Evolutionary conservation across 768 basidiomycete species (phyloP), one percentile per base, ranked within the genome.

Genomic region (Suillus ampliporus): DNA sequence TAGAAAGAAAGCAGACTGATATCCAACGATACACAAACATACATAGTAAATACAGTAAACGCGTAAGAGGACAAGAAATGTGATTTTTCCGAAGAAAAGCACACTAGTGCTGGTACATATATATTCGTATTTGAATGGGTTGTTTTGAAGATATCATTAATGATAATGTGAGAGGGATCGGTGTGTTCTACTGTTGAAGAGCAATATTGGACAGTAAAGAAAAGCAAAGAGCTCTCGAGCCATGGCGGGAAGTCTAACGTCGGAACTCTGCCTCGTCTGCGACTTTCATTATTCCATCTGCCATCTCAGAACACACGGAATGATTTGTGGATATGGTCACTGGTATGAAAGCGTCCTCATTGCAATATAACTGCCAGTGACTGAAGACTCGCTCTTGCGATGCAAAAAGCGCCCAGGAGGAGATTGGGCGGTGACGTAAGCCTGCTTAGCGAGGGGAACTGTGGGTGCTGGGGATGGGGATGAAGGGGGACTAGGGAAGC

Each of bases 341-440:
- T 5, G 4, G 28, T 58, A n/a, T 13, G 51, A 11, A 23, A 23
- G 13, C 3, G n/a, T 54, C 35, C 9, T 31, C n/a, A 17, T 28
- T 48, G 21, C 37, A 40, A 56, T 13, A 40, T 23, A 40, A 23
- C 26, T 43, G 34, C 23, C n/a, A 34, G 23, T 21, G 19, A 21
- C 23, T 6, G 17, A 59, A 41, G 40, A 58, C 19, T 59, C 2
- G 19, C 56, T 61, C 54, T 59, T 61, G 35, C 38, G 26, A n/a
- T 58, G 26, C 38, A 43, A 40, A 35, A 61, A 43, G 31, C 37
- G 57, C 40, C 8, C 13, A 21, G 37, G 37, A 35, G 53, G 19
- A 31, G 34, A 53, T 54, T 11, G 4, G 37, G n/a, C 15, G 9
- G 37, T 38, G 11, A 8, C 10, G 31, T 54, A 26, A 38, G 23